Conservation (phyloP, 768 basidiomycete genomes). For the Lactarius tabidus region DNA sequence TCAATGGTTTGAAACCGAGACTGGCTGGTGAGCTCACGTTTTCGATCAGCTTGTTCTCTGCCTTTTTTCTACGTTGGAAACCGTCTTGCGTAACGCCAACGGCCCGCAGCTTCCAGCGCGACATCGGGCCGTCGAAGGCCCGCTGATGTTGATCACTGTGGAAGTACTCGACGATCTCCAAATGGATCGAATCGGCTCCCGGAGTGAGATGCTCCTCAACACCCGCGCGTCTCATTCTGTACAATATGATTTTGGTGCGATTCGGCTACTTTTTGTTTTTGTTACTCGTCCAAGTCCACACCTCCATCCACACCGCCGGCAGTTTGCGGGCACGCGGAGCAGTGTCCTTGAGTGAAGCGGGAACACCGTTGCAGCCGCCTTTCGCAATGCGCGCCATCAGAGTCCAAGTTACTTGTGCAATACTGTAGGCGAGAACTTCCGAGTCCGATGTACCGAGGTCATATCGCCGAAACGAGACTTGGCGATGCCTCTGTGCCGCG, state of each 20-base stretch:
- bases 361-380: neutral
- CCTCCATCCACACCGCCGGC: neutral
- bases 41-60: neutral
- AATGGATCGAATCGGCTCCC: neutral
- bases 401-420: neutral
- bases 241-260: neutral
- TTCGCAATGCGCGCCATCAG: neutral
- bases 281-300: too few species aligned
- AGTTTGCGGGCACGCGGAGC: neutral
- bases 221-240: neutral
- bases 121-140: too few species aligned
- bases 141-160: too few species aligned
- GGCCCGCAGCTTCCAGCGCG: too few species aligned
- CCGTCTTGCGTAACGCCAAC: too few species aligned
- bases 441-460: neutral
- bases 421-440: neutral
- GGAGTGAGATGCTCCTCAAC: neutral
- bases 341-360: neutral
- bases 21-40: neutral
- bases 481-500: neutral
- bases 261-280: neutral
- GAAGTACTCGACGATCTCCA: neutral
- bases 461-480: neutral
- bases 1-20: too few species aligned
- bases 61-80: too few species aligned